Percentiles rank a stretch among this genome's conserved stretches.
Conservation (phyloP, 108 stramenopile genomes). For the Pseudonitzschia pungens region DNA sequence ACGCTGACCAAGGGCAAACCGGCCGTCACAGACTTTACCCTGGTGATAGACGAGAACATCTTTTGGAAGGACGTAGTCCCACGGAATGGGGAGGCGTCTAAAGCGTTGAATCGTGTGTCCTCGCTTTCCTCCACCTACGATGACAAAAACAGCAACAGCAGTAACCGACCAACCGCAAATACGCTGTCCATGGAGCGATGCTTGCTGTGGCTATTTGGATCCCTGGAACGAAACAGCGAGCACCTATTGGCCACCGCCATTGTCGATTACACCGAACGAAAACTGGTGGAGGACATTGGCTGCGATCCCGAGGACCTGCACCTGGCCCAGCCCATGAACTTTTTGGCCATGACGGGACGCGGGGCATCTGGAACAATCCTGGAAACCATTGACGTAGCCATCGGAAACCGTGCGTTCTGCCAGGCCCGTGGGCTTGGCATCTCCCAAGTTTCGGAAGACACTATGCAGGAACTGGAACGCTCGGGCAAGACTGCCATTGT, state of each 20-base stretch:
- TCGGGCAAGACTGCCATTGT: constrained; percentile 85
- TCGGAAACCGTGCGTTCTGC: constrained; percentile 81
- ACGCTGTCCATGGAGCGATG: constrained; percentile 5
- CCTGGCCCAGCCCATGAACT: constrained; percentile 48
- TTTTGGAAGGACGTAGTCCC: constrained; percentile 40
- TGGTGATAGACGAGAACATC: constrained; percentile 18
- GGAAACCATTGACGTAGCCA: constrained; percentile 44
- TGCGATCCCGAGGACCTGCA: constrained; percentile 9
- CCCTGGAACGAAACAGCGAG: constrained; percentile 78
- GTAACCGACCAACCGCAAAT: no score
- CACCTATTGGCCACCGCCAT: constrained; percentile 84
- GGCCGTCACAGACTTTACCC: constrained; percentile 61
- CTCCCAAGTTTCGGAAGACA: constrained; percentile 49
- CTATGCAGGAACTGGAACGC: constrained; percentile 72
- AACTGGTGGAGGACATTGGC: constrained; percentile 26
- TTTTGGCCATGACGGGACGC: constrained; percentile 62
- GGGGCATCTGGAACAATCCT: constrained; percentile 74
- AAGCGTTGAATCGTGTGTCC: not conserved
- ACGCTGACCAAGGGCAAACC: constrained; percentile 92
- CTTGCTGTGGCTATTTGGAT: constrained; percentile 71
- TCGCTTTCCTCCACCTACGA: constrained; percentile 31
- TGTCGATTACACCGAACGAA: constrained; percentile 46
- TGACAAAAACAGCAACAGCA: no score
- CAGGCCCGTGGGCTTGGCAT: constrained; percentile 51
- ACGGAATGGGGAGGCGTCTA: not conserved